These are phyloP conservation scores for Nemophila menziesii DNA, from an alignment of 257 asterid genomes.

Conservation along the genomic window DNA sequence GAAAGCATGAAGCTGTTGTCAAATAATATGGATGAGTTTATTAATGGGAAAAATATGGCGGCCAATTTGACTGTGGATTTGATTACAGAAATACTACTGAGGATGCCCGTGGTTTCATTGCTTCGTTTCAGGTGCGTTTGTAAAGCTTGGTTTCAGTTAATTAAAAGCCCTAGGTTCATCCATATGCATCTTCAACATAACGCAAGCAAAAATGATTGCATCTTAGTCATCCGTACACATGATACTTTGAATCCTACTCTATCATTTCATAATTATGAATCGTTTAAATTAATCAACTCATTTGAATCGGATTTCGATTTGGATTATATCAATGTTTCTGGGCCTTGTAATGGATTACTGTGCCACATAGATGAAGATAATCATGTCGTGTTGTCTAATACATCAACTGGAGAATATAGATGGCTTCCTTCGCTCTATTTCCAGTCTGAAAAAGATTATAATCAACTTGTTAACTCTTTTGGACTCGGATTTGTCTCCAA, in stretches of 20 bases:
- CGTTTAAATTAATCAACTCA: not conserved
- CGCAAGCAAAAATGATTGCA: too few species aligned
- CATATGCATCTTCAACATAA: not conserved
- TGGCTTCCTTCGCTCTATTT: too few species aligned
- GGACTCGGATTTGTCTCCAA: not conserved
- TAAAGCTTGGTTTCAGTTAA: not conserved
- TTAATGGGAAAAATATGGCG: slow-evolving; percentile 39
- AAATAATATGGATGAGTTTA: slow-evolving; percentile 83
- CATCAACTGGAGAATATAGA: too few species aligned
- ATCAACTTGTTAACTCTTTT: too few species aligned
- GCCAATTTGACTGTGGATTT: not conserved
- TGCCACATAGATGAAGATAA: too few species aligned
- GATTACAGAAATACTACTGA: not conserved
- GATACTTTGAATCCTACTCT: not conserved
- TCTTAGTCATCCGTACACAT: too few species aligned
- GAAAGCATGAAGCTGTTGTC: slow-evolving; percentile 65
- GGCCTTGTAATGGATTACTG: too few species aligned
- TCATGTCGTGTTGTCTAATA: not conserved
- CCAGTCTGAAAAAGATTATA: not conserved
- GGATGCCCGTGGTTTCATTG: slow-evolving; percentile 5
- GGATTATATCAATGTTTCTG: too few species aligned
- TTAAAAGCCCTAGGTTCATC: not conserved
- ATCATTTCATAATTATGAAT: too few species aligned
- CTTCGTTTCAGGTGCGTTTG: slow-evolving; percentile 1
- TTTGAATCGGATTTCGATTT: too few species aligned